Conservation (phyloP, 345 rosid species). For the Citrus medica region DNA sequence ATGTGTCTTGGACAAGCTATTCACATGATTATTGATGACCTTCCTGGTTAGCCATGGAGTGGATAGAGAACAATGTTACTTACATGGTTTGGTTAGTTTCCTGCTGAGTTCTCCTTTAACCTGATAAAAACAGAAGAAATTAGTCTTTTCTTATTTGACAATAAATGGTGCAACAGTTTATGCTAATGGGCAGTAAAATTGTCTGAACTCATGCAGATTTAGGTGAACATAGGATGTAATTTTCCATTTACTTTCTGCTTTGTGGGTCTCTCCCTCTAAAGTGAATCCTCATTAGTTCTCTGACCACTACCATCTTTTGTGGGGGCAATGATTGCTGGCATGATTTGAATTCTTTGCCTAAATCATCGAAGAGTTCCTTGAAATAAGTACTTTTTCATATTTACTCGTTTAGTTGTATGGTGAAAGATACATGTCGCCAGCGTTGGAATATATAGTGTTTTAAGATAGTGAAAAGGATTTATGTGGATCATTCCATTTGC, state of each 20-base stretch:
- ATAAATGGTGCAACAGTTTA: not conserved
- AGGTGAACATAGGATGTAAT: not conserved
- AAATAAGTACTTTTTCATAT: not conserved
- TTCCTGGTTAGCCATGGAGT: not conserved
- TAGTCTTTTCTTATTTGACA: not conserved
- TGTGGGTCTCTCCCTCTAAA: not conserved
- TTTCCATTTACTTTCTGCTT: not conserved
- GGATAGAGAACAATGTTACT: not conserved
- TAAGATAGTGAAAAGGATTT: not conserved
- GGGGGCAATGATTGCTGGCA: not conserved
- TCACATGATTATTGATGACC: not conserved
- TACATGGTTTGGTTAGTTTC: not conserved
- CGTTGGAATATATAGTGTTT: not conserved
- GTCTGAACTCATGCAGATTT: not conserved
- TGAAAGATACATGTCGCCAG: not conserved
- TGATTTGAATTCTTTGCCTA: not conserved
- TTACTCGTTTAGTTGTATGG: not conserved
- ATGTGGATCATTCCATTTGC: not conserved
- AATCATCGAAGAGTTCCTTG: not conserved
- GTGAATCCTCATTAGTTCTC: not conserved
- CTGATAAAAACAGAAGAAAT: not conserved
- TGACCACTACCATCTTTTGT: not conserved
- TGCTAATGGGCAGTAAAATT: not conserved
- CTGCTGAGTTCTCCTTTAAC: not conserved
- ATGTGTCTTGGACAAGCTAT: not conserved